These are phyloP conservation scores for Middelhovenomyces tepae DNA, from an alignment of 805 yeast genomes.

Conservation along the genomic window DNA sequence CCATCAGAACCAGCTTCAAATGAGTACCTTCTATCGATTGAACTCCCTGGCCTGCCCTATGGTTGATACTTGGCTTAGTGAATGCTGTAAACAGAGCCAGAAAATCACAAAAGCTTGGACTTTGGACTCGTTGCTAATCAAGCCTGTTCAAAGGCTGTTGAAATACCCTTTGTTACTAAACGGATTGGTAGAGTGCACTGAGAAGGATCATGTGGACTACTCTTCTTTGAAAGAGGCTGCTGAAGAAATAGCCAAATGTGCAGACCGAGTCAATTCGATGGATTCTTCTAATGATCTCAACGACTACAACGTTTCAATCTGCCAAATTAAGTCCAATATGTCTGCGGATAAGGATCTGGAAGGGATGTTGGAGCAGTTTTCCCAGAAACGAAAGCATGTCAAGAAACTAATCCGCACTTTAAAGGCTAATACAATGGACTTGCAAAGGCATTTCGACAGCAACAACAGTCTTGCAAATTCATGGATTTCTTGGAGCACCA, in stretches of 20 bases:
- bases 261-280: constrained; percentile 18
- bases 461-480: constrained; percentile 14
- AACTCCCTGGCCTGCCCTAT: constrained; percentile 20
- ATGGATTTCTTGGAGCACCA: constrained; percentile 14
- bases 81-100: constrained; percentile 22
- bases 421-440: constrained; percentile 7
- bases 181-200: constrained; percentile 25
- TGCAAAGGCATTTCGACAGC: constrained; percentile 15
- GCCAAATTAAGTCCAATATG: constrained; percentile 7
- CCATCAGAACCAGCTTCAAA: constrained; percentile 22
- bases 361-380: constrained; percentile 10
- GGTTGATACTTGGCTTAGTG: constrained; percentile 27
- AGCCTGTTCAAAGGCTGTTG: constrained; percentile 38
- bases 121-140: constrained; percentile 32
- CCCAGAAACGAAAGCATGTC: constrained; percentile 8
- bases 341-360: constrained; percentile 11
- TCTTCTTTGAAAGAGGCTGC: constrained; percentile 21
- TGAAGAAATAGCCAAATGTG: constrained; percentile 11
- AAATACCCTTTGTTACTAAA: constrained; percentile 33
- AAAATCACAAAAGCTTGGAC: constrained; percentile 31
- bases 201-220: constrained; percentile 40
- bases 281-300: constrained; percentile 4
- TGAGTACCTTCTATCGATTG: constrained; percentile 20
- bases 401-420: constrained; percentile 11
- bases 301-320: constrained; percentile 6